phyloP scores from a whole-genome alignment of 2,329 filamentous ascomycete genomes.

The Pyricularia sp. region DNA sequence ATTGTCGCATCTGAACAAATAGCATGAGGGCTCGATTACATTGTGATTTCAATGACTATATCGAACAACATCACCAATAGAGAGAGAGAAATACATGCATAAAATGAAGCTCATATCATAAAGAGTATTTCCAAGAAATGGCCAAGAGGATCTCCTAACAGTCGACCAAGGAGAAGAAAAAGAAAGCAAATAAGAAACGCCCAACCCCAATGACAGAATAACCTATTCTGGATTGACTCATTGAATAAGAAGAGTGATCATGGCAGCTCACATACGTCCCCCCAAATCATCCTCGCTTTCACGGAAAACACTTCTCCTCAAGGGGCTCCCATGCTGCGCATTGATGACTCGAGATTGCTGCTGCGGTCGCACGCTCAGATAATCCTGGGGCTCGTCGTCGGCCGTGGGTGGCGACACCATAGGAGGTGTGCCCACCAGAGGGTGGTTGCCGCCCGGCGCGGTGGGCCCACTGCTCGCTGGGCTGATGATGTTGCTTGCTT shows the following conservation, averaged over 20 bases:
- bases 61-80: background rate
- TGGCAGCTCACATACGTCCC: background rate
- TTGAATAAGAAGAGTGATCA: background rate
- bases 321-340: slow-evolving; percentile 1
- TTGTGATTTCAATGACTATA: background rate
- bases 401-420: slow-evolving; percentile 3
- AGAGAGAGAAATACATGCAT: background rate
- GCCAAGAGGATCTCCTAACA: background rate
- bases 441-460: background rate
- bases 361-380: slow-evolving; percentile 1
- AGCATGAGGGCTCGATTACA: background rate
- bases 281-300: slow-evolving; percentile 9
- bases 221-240: background rate
- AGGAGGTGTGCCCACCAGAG: slow-evolving; percentile 1
- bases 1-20: background rate
- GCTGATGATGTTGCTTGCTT: background rate
- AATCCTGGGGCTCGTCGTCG: slow-evolving; percentile 1
- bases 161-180: background rate
- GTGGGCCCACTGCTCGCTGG: background rate
- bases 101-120: background rate
- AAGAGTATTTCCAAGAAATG: background rate
- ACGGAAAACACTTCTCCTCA: slow-evolving; percentile 10
- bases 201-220: no score
- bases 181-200: background rate
- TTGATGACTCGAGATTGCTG: background rate